Percentiles rank a stretch among this genome's conserved stretches.
phyloP scores from a whole-genome alignment of 805 yeast species.

The Candida ficus region DNA sequence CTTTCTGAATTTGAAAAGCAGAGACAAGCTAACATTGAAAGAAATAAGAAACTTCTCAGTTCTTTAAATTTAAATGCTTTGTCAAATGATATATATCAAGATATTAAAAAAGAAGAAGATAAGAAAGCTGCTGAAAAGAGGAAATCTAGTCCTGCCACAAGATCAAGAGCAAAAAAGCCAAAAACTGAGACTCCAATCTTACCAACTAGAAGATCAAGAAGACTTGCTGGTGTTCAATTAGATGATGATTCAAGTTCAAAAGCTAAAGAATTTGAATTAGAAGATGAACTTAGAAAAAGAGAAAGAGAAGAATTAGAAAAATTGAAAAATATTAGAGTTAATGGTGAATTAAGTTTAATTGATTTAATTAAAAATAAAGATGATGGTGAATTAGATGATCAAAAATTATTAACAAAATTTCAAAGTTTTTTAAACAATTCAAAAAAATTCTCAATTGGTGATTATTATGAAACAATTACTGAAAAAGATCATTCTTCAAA shows the following conservation, averaged over 20 bases:
- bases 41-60: conserved; percentile 72
- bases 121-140: conserved; percentile 16
- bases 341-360: conserved; percentile 58
- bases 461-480: conserved; percentile 53
- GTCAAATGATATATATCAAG: conserved; percentile 47
- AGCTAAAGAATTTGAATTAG: conserved; percentile 18
- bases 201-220: conserved; percentile 72
- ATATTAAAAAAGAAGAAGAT: conserved; percentile 33
- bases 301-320: conserved; percentile 39
- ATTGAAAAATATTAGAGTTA: conserved; percentile 51
- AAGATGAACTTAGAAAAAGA: conserved; percentile 27
- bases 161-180: conserved; percentile 15
- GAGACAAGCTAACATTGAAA: conserved; percentile 71
- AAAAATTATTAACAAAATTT: conserved; percentile 27
- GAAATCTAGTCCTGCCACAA: conserved; percentile 10
- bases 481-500: conserved; percentile 32
- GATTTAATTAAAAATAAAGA: conserved; percentile 48
- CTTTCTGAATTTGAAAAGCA: conserved; percentile 66
- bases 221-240: conserved; percentile 66
- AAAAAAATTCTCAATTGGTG: conserved; percentile 54
- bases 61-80: conserved; percentile 63
- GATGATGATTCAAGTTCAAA: conserved; percentile 44
- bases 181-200: conserved; percentile 25
- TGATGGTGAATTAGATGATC: conserved; percentile 31
- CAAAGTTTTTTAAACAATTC: conserved; percentile 25